Base-by-base conservation (phyloP, 2,329 filamentous ascomycete species). In the Truncatella angustata region DNA sequence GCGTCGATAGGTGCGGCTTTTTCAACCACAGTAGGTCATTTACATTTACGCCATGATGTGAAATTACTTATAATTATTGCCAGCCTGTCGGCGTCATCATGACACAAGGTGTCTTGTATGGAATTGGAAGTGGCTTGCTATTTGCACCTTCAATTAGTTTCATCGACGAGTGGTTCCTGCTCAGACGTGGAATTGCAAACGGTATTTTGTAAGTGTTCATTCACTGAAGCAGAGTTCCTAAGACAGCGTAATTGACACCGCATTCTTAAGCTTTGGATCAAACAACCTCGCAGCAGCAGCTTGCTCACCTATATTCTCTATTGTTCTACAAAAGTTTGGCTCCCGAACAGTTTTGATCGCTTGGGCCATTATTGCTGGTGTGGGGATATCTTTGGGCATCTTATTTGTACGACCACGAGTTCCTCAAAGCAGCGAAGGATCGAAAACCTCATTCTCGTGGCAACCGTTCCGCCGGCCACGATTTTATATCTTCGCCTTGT, bases 161-260 rank as follows among this genome's bases (percentile, higher is more conserved):
- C 28, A 32, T 46, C 43, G 43, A 46, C 26, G 43, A 46, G 21
- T 46, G 43, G 43, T 46, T 46, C 24, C 26, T 46, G 21, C 21
- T 28, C 21, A 26, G 43, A 16, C 43, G 43, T 14, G 26, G 43
- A 16, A 26, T 46, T 20, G 43, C 43, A 7, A 46, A 46, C 16
- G 43, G 26, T n/a, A 46, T 46, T 20, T 46, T 26, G 21, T 46
- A 46, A 46, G 43, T 16, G 1, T 35, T 5, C 32, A 35, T 35
- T 35, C 32, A 35, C n/a, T 5, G 32, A 35, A n/a, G n/a, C n/a
- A n/a, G n/a, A n/a, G n/a, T n/a, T n/a, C n/a, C n/a, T n/a, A n/a
- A n/a, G n/a, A n/a, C n/a, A n/a, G n/a, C n/a, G n/a, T n/a, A n/a
- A n/a, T n/a, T n/a, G n/a, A n/a, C n/a, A n/a, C n/a, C n/a, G n/a